phyloP scores from a whole-genome alignment of 441 rosid species.

The Populus hybrid region DNA sequence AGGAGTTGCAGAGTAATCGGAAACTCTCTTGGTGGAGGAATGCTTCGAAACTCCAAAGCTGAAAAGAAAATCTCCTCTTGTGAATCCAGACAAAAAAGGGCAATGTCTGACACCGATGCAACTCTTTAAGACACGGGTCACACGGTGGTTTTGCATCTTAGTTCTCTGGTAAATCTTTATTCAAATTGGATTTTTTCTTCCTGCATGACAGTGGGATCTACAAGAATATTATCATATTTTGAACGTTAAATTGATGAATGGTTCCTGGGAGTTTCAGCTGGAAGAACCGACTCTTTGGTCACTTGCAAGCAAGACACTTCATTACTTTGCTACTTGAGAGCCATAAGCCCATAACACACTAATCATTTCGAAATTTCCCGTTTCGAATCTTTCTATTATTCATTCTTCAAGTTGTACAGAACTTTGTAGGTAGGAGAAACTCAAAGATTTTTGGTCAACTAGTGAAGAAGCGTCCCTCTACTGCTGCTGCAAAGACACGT shows the following conservation, averaged over 20 bases:
- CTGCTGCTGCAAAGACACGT: conserved; percentile 26
- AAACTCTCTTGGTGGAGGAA: conserved; percentile 69
- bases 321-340: neutral
- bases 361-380: neutral
- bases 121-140: conserved; percentile 23
- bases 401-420: neutral
- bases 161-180: conserved; percentile 20
- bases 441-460: conserved; percentile 47
- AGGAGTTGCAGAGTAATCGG: conserved; percentile 37
- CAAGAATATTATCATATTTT: neutral
- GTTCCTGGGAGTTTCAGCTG: neutral
- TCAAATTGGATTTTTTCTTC: neutral
- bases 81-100: conserved; percentile 34
- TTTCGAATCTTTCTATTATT: neutral
- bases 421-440: conserved; percentile 45
- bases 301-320: neutral
- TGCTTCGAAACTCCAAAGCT: conserved; percentile 58
- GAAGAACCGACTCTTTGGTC: neutral
- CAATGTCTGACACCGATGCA: conserved; percentile 28
- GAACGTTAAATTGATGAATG: neutral
- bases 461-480: conserved; percentile 28
- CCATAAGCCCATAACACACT: no score
- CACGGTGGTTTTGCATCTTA: conserved; percentile 24
- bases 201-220: no score
- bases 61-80: conserved; percentile 20